These are phyloP conservation scores for Oryza longistaminata DNA, from an alignment of 176 grass and related monocot genomes.

Conservation along the genomic window DNA sequence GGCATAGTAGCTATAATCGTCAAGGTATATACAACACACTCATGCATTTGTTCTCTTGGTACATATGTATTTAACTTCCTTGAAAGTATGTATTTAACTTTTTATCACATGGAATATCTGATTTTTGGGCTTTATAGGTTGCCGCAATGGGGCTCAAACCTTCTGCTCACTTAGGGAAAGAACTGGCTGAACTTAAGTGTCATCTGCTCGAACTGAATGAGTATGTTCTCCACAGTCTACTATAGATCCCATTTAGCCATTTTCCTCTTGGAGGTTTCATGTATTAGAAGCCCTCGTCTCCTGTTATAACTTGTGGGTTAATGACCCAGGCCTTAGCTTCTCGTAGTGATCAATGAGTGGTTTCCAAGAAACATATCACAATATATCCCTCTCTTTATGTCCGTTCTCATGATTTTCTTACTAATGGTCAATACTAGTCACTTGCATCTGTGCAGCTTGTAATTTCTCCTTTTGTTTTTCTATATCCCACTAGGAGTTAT, in stretches of 20 bases:
- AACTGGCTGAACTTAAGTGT: constrained; percentile 66
- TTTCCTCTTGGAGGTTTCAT: not conserved
- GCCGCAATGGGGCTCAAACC: constrained; percentile 83
- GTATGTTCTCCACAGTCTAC: constrained; percentile 46
- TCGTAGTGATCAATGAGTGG: not conserved
- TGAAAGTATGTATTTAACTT: not conserved
- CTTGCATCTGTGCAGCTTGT: constrained; percentile 21
- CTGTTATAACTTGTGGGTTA: not conserved
- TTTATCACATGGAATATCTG: constrained; percentile 5
- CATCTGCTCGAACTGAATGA: constrained; percentile 77
- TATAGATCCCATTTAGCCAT: not conserved
- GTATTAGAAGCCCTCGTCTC: not conserved
- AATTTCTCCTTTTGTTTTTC: constrained; percentile 36
- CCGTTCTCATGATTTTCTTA: constrained; percentile 11
- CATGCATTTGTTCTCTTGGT: not conserved
- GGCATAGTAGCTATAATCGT: constrained; percentile 81
- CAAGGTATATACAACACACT: constrained; percentile 58
- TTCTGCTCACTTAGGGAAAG: constrained; percentile 83
- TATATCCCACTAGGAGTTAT: constrained; percentile 63
- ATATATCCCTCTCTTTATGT: constrained; percentile 11
- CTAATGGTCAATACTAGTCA: constrained; percentile 9
- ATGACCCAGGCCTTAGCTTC: not conserved
- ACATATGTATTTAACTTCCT: not conserved
- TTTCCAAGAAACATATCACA: not conserved
- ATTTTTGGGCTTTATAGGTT: constrained; percentile 56